Evolutionary conservation across 176 grass and related monocot genomes (phyloP).

Genomic region (Chloris gayana): DNA sequence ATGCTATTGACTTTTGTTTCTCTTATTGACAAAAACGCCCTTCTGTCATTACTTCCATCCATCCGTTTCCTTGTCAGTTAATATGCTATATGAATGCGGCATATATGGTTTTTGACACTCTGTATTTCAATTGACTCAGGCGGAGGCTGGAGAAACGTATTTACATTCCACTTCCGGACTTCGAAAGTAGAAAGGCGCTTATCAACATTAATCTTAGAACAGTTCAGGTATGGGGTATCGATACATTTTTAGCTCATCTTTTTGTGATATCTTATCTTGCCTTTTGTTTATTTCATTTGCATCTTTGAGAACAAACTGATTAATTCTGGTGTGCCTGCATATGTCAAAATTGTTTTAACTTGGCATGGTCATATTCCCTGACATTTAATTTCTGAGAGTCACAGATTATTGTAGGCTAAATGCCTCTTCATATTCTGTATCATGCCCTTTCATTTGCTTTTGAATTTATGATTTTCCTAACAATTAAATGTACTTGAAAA

Average conservation of each 20-base stretch:
- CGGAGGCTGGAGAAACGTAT: slow-evolving; percentile 97
- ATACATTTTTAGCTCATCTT: background rate
- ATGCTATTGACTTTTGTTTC: slow-evolving; percentile 10
- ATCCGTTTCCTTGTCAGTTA: slow-evolving; percentile 22
- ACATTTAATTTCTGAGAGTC: background rate
- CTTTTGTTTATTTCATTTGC: background rate
- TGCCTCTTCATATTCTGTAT: background rate
- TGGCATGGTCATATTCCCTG: background rate
- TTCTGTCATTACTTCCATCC: slow-evolving; percentile 20
- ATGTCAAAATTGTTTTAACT: background rate
- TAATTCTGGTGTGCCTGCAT: background rate
- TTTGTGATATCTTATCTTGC: background rate
- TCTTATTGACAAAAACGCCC: background rate
- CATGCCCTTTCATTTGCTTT: background rate
- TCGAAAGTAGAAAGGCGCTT: slow-evolving; percentile 95
- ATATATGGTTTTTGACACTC: slow-evolving; percentile 25
- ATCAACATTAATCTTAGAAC: slow-evolving; percentile 98
- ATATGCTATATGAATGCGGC: background rate
- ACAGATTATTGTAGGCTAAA: background rate
- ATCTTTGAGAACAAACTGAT: too few relatives aligned
- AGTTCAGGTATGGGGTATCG: slow-evolving; percentile 64
- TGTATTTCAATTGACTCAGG: slow-evolving; percentile 53
- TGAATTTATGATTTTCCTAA: background rate
- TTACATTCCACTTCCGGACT: slow-evolving; percentile 97
- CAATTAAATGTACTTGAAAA: background rate